These are phyloP conservation scores for Phytophthora europaea DNA, from an alignment of 352 stramenopile species.

Conservation along the genomic window DNA sequence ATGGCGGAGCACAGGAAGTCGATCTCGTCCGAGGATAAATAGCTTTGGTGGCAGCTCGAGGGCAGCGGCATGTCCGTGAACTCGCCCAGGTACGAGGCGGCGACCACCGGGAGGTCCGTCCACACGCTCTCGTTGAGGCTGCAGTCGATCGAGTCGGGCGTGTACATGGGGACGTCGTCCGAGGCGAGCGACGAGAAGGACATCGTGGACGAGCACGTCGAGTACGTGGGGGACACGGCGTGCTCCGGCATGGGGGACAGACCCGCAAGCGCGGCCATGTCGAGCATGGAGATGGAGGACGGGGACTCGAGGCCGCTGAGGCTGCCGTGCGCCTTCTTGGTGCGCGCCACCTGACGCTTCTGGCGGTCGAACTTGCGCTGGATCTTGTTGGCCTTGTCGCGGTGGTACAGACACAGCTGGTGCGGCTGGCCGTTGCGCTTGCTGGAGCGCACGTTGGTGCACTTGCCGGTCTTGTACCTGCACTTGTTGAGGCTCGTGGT, in stretches of 20 bases:
- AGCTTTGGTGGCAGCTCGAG: conserved; percentile 46
- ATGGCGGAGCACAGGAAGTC: conserved; percentile 89
- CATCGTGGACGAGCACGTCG: conserved; percentile 32
- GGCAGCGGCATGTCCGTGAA: conserved; percentile 32
- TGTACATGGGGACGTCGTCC: conserved; percentile 69
- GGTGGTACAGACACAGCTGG: conserved; percentile 90
- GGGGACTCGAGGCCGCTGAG: conserved; percentile 27
- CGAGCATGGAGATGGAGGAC: conserved; percentile 43
- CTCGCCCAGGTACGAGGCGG: conserved; percentile 33
- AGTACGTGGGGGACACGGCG: conserved; percentile 39
- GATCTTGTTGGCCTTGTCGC: conserved; percentile 92
- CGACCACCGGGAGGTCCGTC: conserved; percentile 54
- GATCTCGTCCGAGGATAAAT: conserved; percentile 86
- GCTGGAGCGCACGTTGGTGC: conserved; percentile 79
- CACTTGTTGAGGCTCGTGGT: conserved; percentile 50
- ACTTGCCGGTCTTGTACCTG: conserved; percentile 92
- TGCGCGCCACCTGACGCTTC: conserved; percentile 82
- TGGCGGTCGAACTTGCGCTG: conserved; percentile 92
- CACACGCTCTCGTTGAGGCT: conserved; percentile 65
- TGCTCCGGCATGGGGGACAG: conserved; percentile 26
- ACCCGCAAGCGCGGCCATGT: conserved; percentile 42
- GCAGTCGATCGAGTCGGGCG: conserved; percentile 69
- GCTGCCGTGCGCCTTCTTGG: conserved; percentile 46
- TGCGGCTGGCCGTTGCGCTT: conserved; percentile 90
- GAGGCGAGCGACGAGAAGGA: conserved; percentile 42